A percentile compares a stretch with the other conserved stretches of the same genome.
Evolutionary conservation across 805 yeast genomes (phyloP).

Genomic region (Starmerella etchellsii): DNA sequence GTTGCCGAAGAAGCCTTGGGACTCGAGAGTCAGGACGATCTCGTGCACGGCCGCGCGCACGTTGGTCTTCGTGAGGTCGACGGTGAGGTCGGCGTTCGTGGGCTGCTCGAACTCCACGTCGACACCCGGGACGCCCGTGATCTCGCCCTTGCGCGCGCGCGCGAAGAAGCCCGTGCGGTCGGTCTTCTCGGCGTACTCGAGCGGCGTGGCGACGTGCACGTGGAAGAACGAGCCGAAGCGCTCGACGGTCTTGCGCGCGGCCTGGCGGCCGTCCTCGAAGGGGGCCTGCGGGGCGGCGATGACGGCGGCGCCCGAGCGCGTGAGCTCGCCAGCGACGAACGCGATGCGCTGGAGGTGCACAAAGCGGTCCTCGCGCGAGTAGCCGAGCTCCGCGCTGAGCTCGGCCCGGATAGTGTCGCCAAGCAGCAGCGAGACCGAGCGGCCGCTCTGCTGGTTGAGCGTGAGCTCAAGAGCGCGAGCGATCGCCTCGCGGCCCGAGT

Average conservation of each 20-base stretch:
- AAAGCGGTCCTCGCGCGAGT: slow-evolving; percentile 30
- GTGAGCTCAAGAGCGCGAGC: slow-evolving; percentile 80
- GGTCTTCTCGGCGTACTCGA: slow-evolving; percentile 34
- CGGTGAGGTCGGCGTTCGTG: slow-evolving; percentile 43
- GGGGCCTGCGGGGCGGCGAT: slow-evolving; percentile 50
- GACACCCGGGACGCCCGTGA: slow-evolving; percentile 37
- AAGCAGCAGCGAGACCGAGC: slow-evolving; percentile 54
- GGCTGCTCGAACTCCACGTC: slow-evolving; percentile 38
- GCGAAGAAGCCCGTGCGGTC: slow-evolving; percentile 42
- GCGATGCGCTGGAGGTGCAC: slow-evolving; percentile 38
- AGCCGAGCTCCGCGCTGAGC: slow-evolving; percentile 32
- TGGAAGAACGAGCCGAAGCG: slow-evolving; percentile 40
- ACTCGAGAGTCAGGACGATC: slow-evolving; percentile 58
- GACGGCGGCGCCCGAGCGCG: slow-evolving; percentile 86
- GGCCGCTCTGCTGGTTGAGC: slow-evolving; percentile 79
- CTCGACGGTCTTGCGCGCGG: slow-evolving; percentile 34
- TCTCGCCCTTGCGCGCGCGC: slow-evolving; percentile 35
- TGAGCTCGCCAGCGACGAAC: slow-evolving; percentile 59
- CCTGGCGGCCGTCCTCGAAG: slow-evolving; percentile 32
- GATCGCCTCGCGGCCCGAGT: slow-evolving; percentile 49
- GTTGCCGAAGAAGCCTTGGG: slow-evolving; percentile 62
- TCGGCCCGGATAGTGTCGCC: slow-evolving; percentile 33
- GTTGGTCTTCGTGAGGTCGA: slow-evolving; percentile 41
- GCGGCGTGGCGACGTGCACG: slow-evolving; percentile 40
- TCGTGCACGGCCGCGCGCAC: slow-evolving; percentile 63